These are phyloP conservation scores for Porphyra umbilicalis DNA, from an alignment of 31 red algal species.

Conservation along the genomic window DNA sequence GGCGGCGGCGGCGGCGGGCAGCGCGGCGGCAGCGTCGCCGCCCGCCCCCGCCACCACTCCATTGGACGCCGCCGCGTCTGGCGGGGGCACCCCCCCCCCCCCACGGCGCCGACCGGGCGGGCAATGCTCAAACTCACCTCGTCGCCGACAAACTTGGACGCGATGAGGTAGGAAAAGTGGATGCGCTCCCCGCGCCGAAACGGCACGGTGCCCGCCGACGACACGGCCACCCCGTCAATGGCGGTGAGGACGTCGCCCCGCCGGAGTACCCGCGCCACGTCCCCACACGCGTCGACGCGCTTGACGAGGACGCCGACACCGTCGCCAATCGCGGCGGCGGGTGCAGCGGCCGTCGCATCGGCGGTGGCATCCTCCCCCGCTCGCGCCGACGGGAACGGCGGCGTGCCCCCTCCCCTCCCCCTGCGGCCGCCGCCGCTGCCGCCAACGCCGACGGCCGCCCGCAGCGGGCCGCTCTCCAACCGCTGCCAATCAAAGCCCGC, in stretches of 20 bases:
- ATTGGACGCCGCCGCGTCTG: neutral
- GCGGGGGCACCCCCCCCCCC: neutral
- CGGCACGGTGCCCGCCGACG: constrained; percentile 51
- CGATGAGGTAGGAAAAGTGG: constrained; percentile 50
- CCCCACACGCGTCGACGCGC: constrained; percentile 25
- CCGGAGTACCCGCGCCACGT: constrained; percentile 18
- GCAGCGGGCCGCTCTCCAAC: constrained; percentile 53
- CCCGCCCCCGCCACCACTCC: neutral
- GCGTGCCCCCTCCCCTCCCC: too few species aligned
- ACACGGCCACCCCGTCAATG: constrained; percentile 50
- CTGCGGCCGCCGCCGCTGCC: neutral
- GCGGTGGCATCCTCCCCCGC: too few species aligned
- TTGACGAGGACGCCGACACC: constrained; percentile 41
- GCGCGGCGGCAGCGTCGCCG: neutral
- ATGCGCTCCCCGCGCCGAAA: constrained; percentile 32
- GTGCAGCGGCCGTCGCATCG: too few species aligned
- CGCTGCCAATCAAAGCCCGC: constrained; percentile 51
- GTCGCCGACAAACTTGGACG: constrained; percentile 61
- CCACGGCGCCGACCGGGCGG: constrained; percentile 9
- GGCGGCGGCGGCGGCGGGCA: too few species aligned
- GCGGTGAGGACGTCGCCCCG: constrained; percentile 44
- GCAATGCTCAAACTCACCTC: constrained; percentile 32
- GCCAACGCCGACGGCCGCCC: constrained; percentile 25
- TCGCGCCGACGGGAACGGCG: too few species aligned
- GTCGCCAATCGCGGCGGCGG: neutral